phyloP scores from a whole-genome alignment of 1,139 yeast species.

The Yamadazyma siamensis region DNA sequence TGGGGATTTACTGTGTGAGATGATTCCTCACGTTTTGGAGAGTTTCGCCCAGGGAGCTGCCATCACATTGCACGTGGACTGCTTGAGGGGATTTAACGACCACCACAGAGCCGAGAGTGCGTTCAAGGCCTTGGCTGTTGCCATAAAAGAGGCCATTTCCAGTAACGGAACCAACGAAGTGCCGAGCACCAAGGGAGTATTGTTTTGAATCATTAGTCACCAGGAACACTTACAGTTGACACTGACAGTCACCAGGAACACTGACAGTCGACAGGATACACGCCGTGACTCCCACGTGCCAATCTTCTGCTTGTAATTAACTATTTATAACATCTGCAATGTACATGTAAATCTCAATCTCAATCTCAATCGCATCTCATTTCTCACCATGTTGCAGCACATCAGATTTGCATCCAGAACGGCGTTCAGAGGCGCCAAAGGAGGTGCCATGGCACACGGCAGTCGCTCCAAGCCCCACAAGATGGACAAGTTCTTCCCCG shows the following conservation, averaged over 20 bases:
- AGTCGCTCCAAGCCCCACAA: slow-evolving; percentile 13
- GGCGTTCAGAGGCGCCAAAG: not conserved
- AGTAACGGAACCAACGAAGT: slow-evolving; percentile 85
- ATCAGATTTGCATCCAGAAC: slow-evolving; percentile 4
- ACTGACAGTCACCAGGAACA: too few species aligned
- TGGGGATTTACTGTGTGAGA: slow-evolving; percentile 89
- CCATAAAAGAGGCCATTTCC: slow-evolving; percentile 81
- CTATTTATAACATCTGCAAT: too few species aligned
- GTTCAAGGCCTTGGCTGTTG: slow-evolving; percentile 91
- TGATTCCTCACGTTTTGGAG: slow-evolving; percentile 95
- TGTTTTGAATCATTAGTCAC: slow-evolving; percentile 42
- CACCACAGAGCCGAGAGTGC: slow-evolving; percentile 97
- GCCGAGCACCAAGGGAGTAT: slow-evolving; percentile 95
- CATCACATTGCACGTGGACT: slow-evolving; percentile 89
- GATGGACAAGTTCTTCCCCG: slow-evolving; percentile 12
- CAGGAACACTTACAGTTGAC: too few species aligned
- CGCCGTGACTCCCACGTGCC: too few species aligned
- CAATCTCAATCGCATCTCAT: too few species aligned
- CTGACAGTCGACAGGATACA: too few species aligned
- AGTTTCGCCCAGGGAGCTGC: slow-evolving; percentile 92
- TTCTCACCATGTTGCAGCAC: too few species aligned
- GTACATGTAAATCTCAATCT: too few species aligned
- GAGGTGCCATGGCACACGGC: too few species aligned
- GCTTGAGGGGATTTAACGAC: slow-evolving; percentile 88
- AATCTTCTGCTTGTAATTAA: too few species aligned